Conservation (phyloP, 2,329 filamentous ascomycete genomes). For the Capronia epimyces region DNA sequence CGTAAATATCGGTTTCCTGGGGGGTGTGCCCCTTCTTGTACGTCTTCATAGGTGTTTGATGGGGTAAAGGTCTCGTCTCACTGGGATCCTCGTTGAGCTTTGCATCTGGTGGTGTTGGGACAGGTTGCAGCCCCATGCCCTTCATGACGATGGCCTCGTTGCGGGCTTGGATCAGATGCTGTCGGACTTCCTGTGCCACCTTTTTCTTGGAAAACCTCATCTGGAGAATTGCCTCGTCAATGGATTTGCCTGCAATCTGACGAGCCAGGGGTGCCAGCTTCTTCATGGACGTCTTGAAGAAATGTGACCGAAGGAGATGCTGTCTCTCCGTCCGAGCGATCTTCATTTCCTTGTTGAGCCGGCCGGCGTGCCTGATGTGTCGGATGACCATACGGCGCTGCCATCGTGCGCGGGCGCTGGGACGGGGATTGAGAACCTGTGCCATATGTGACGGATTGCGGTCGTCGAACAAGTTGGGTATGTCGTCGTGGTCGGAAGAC, state of each 20-base stretch:
- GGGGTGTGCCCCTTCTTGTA: constrained; percentile 68
- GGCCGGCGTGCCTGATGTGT: constrained; percentile 62
- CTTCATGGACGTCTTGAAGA: constrained; percentile 81
- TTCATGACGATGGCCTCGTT: constrained; percentile 72
- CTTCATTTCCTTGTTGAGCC: constrained; percentile 60
- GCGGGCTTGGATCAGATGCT: constrained; percentile 73
- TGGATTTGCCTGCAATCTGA: constrained; percentile 87
- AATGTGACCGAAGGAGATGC: constrained; percentile 58
- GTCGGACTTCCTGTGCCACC: constrained; percentile 71
- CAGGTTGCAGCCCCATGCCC: constrained; percentile 68
- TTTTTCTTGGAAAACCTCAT: constrained; percentile 97
- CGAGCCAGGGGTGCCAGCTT: constrained; percentile 80
- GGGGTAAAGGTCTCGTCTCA: constrained; percentile 23
- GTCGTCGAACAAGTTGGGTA: constrained; percentile 5
- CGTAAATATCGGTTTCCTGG: constrained; percentile 73
- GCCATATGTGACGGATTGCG: constrained; percentile 53
- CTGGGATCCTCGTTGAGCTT: constrained; percentile 17
- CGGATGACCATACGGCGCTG: constrained; percentile 79
- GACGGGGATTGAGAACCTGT: constrained; percentile 67
- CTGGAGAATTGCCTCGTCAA: constrained; percentile 88
- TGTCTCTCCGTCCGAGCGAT: constrained; percentile 63
- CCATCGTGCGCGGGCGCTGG: constrained; percentile 65
- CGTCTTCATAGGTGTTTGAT: constrained; percentile 50
- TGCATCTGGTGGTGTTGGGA: background rate
- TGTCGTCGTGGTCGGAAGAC: background rate